Evolutionary conservation across 345 rosid species (phyloP), one percentile per base, ranked within the genome.

Genomic region (Gynandropsis gynandra): DNA sequence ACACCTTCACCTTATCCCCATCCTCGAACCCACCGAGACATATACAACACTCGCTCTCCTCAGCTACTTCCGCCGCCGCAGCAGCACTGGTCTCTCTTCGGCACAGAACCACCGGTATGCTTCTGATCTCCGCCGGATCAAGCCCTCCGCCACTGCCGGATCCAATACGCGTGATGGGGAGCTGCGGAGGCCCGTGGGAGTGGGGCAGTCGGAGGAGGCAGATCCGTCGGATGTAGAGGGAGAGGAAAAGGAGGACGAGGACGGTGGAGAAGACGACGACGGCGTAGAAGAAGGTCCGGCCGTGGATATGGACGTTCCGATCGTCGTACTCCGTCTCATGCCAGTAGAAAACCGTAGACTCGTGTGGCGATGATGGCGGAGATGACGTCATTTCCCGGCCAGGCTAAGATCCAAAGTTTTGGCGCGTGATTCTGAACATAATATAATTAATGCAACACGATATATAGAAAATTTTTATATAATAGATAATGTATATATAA

Each of bases 1-100:
- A 72, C 15, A 76, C 67, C 67, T 82, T 82, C 65, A 85, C 72
- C 42, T 75, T 82, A 42, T 82, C 88, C 1, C 83, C 92, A n/a
- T 80, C 92, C 13, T 72, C 83, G 8, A 85, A 68, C 16, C 42
- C 72, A 19, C 86, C 84, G 0, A 85, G 74, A 40, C 95, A 88
- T 53, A 88, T 82, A 33, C 75, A 82, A 38, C 97, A 82, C 44
- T 84, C 88, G 6, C 7, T 24, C 52, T n/a, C 16, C 4, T 9
- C n/a, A 36, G 11, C 40, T 9, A 36, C 11, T 4, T 47, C 38
- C 41, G 29, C 41, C 51, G 21, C 62, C 42, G 4, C 45, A 6
- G 42, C 31, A 2, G 29, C 29, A 24, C 29, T 5, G 29, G 29
- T 5, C 37, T 57, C 54, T 50, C 36, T 57, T 27, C 63, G 41